These are phyloP conservation scores for Aspergillus caelatus DNA, from an alignment of 2,329 filamentous ascomycete genomes.

Conservation along the genomic window DNA sequence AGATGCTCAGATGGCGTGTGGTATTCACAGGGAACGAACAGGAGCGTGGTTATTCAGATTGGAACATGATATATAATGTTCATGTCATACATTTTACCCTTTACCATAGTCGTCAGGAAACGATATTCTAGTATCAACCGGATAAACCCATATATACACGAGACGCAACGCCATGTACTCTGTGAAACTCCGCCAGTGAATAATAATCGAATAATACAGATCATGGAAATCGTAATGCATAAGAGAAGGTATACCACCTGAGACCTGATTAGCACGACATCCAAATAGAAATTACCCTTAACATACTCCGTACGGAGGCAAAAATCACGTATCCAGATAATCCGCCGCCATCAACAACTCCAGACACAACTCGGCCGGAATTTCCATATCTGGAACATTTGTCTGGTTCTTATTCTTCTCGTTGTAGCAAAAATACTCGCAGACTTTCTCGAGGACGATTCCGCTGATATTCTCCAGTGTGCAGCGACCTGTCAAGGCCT, in stretches of 20 bases:
- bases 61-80: background rate
- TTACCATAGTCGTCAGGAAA: background rate
- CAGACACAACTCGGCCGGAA: conserved; percentile 65
- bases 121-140: background rate
- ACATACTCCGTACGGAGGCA: background rate
- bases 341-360: conserved; percentile 70
- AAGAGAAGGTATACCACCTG: background rate
- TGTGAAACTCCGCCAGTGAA: background rate
- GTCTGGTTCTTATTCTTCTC: conserved; percentile 63
- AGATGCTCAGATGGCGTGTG: conserved; percentile 41
- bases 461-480: conserved; percentile 65
- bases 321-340: conserved; percentile 57
- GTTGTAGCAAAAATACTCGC: conserved; percentile 71
- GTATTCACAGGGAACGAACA: background rate
- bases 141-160: background rate
- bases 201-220: background rate
- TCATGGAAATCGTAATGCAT: background rate
- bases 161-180: background rate
- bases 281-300: background rate
- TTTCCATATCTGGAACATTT: conserved; percentile 68
- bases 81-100: background rate
- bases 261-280: background rate
- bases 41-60: background rate
- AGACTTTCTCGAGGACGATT: conserved; percentile 67
- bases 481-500: conserved; percentile 61